phyloP scores from a whole-genome alignment of 1,284 basidiomycete genomes.

The Rhodotorula sp. region DNA sequence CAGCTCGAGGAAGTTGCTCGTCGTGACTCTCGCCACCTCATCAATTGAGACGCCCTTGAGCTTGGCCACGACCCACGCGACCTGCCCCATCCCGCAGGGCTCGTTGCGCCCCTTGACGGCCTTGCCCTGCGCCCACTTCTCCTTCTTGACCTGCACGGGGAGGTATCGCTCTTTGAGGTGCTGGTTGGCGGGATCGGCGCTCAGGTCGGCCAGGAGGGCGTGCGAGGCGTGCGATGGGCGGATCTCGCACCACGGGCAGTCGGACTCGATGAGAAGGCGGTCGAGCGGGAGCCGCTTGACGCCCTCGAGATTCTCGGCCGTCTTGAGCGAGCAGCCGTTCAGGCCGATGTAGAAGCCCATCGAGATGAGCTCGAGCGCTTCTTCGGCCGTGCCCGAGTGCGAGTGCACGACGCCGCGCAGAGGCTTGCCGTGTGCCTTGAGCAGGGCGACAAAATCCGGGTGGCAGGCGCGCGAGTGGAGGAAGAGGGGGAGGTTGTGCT shows the following conservation, averaged over 20 bases:
- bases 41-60: conserved; percentile 63
- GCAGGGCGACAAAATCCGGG: conserved; percentile 68
- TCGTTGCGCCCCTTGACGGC: conserved; percentile 83
- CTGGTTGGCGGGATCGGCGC: background rate
- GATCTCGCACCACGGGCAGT: conserved; percentile 56
- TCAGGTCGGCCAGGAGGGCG: conserved; percentile 59
- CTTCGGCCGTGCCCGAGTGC: conserved; percentile 72
- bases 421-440: conserved; percentile 52
- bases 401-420: conserved; percentile 80
- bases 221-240: conserved; percentile 74
- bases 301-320: conserved; percentile 66
- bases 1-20: conserved; percentile 66
- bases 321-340: conserved; percentile 84
- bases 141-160: conserved; percentile 64
- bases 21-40: conserved; percentile 63
- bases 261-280: conserved; percentile 73
- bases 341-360: conserved; percentile 49
- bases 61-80: conserved; percentile 73
- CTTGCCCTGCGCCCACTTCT: conserved; percentile 64
- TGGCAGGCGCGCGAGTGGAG: conserved; percentile 71
- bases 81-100: conserved; percentile 68
- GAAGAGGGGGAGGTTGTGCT: conserved; percentile 75
- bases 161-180: conserved; percentile 54
- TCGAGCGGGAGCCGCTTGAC: conserved; percentile 65
- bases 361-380: conserved; percentile 67